Percentiles rank a stretch among this genome's conserved stretches.
Evolutionary conservation across 148 eudicot genomes (phyloP).

Genomic region (Rhododendron ovatum): DNA sequence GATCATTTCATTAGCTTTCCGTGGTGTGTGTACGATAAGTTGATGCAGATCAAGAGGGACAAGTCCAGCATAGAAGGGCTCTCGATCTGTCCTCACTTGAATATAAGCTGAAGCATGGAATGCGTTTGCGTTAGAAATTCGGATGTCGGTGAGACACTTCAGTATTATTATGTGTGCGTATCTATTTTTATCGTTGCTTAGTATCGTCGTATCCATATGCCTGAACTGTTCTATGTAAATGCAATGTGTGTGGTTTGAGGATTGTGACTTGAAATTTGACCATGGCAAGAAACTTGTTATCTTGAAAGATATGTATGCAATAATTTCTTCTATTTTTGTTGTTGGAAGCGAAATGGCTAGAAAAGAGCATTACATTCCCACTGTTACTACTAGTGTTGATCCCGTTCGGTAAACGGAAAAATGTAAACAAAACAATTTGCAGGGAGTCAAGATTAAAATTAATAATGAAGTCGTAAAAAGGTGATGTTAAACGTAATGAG

Average conservation of each 20-base stretch:
- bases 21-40: conserved; percentile 50
- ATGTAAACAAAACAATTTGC: no score
- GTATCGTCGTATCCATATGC: background rate
- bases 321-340: background rate
- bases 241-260: background rate
- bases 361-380: background rate
- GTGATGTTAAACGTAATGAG: no score
- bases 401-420: background rate
- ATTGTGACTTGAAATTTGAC: no score
- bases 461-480: background rate
- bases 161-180: background rate
- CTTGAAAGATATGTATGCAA: background rate
- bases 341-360: background rate
- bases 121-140: conserved; percentile 12
- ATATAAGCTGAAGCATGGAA: conserved; percentile 10
- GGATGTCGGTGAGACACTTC: background rate
- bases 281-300: background rate
- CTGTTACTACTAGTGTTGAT: background rate
- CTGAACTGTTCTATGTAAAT: background rate
- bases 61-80: conserved; percentile 12
- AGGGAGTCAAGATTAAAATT: no score
- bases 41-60: conserved; percentile 46
- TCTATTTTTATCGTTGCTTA: background rate
- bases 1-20: conserved; percentile 61
- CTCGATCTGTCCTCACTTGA: conserved; percentile 17